Conservation (phyloP, 2,329 filamentous ascomycete species). For the Proliferodiscus dingleyae region DNA sequence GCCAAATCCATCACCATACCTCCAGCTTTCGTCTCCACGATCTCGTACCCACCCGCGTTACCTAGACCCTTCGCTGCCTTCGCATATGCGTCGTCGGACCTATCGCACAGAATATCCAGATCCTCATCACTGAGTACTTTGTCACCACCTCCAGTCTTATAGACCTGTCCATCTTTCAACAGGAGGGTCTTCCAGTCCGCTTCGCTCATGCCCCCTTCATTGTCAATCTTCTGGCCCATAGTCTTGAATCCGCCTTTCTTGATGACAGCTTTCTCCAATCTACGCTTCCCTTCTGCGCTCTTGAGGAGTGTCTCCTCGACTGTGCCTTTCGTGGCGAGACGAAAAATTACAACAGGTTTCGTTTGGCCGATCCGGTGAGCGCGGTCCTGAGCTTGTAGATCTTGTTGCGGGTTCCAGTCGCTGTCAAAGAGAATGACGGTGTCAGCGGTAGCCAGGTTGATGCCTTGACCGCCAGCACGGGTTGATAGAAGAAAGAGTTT, state of each 20-base stretch:
- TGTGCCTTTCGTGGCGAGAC: slow-evolving; percentile 86
- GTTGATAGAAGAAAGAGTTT: slow-evolving; percentile 87
- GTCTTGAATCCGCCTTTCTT: slow-evolving; percentile 82
- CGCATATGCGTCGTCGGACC: slow-evolving; percentile 57
- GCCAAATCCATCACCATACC: slow-evolving; percentile 26
- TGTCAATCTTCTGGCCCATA: slow-evolving; percentile 57
- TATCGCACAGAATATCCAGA: slow-evolving; percentile 71
- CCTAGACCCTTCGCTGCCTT: slow-evolving; percentile 75
- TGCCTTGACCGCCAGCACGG: slow-evolving; percentile 87
- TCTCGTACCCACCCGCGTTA: slow-evolving; percentile 64
- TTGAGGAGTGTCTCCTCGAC: slow-evolving; percentile 85
- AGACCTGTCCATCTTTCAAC: slow-evolving; percentile 67
- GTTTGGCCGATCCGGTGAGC: slow-evolving; percentile 94
- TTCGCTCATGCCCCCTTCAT: slow-evolving; percentile 48
- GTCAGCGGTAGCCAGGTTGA: slow-evolving; percentile 87
- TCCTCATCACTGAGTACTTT: slow-evolving; percentile 69
- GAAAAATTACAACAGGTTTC: slow-evolving; percentile 85
- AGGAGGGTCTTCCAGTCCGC: slow-evolving; percentile 59
- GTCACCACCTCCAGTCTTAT: slow-evolving; percentile 54
- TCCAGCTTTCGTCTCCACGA: slow-evolving; percentile 70
- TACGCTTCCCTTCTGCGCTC: slow-evolving; percentile 84
- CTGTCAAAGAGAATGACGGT: slow-evolving; percentile 89
- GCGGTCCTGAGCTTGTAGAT: slow-evolving; percentile 92
- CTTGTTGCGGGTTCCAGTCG: slow-evolving; percentile 95
- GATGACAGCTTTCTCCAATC: slow-evolving; percentile 91